Conservation (phyloP, 1,284 basidiomycete species). For the Spongiforma sp. region DNA sequence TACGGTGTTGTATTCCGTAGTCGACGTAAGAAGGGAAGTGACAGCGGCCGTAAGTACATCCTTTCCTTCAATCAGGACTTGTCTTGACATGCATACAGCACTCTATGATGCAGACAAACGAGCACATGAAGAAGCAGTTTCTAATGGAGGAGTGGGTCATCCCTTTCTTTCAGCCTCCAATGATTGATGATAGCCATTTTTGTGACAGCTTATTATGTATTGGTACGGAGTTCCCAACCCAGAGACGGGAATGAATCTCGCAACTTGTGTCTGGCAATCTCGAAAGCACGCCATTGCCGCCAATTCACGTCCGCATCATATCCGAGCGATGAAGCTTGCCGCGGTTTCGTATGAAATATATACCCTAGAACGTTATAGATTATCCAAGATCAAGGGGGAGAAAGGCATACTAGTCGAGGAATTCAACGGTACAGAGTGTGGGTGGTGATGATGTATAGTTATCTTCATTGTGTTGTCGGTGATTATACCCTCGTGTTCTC, state of each 20-base stretch:
- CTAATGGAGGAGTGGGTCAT: slow-evolving; percentile 75
- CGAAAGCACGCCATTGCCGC: slow-evolving; percentile 82
- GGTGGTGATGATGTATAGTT: slow-evolving; percentile 53
- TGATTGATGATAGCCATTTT: slow-evolving; percentile 12
- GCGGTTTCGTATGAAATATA: slow-evolving; percentile 81
- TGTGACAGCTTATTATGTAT: slow-evolving; percentile 72
- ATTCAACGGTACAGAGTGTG: slow-evolving; percentile 72
- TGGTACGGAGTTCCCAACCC: slow-evolving; percentile 91
- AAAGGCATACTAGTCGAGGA: slow-evolving; percentile 57
- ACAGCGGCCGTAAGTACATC: slow-evolving; percentile 63
- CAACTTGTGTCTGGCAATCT: slow-evolving; percentile 96
- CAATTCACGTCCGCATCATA: slow-evolving; percentile 79
- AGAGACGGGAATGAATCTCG: slow-evolving; percentile 81
- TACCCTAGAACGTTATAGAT: slow-evolving; percentile 73
- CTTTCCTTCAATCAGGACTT: slow-evolving; percentile 5
- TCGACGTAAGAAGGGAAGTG: slow-evolving; percentile 71
- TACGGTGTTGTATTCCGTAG: slow-evolving; percentile 92
- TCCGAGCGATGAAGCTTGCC: slow-evolving; percentile 83
- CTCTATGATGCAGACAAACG: slow-evolving; percentile 85
- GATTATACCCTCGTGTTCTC: not conserved
- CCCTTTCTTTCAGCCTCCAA: not conserved
- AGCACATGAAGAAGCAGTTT: slow-evolving; percentile 91
- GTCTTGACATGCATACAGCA: slow-evolving; percentile 45
- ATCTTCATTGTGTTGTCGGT: slow-evolving; percentile 1
- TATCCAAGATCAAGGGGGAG: slow-evolving; percentile 69